Evolutionary conservation across 371 early-diverging fungal species (phyloP).

Genomic region (Lichtheimia corymbifera): DNA sequence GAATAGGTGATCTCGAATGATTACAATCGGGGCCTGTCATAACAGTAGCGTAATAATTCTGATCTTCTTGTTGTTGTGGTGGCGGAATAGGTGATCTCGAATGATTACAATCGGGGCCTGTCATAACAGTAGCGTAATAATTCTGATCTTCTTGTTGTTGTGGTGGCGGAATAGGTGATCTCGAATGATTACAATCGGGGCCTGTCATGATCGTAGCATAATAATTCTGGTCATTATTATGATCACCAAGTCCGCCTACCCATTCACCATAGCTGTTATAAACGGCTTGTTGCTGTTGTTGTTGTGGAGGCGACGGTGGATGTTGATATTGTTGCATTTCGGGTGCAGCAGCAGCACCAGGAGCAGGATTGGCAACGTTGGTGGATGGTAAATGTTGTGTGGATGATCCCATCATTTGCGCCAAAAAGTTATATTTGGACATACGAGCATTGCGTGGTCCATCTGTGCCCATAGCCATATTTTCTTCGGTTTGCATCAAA

Average conservation of each 20-base stretch:
- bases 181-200: too few relatives aligned
- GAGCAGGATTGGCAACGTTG: neutral
- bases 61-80: too few relatives aligned
- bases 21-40: too few relatives aligned
- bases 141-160: too few relatives aligned
- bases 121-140: too few relatives aligned
- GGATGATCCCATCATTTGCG: conserved; percentile 20
- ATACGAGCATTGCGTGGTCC: conserved; percentile 11
- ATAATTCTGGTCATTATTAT: neutral
- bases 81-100: too few relatives aligned
- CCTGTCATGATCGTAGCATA: conserved; percentile 2
- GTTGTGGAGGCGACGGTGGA: neutral
- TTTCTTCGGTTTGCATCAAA: too few relatives aligned
- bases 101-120: neutral
- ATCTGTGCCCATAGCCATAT: too few relatives aligned
- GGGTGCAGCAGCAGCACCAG: neutral
- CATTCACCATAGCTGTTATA: conserved; percentile 6
- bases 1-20: too few relatives aligned
- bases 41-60: too few relatives aligned
- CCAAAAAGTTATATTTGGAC: conserved; percentile 34
- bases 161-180: neutral
- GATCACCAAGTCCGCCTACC: conserved; percentile 3
- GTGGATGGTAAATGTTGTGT: too few relatives aligned
- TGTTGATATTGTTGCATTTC: conserved; percentile 6
- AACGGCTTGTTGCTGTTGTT: neutral